Base-by-base conservation (phyloP, 805 yeast species). In the Metschnikowia reukaufii region DNA sequence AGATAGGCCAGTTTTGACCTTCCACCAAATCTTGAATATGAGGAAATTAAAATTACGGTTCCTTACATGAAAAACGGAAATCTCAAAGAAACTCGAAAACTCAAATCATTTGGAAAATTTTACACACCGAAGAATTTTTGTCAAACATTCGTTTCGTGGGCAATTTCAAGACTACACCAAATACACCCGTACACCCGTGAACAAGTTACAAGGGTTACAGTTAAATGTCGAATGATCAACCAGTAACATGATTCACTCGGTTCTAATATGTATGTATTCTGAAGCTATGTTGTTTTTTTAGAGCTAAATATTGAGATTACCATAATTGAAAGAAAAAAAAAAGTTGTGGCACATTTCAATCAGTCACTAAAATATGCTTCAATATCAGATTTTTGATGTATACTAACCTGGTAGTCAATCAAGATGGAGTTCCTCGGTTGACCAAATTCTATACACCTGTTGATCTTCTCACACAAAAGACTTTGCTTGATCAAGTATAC, bases 371-470 rank as follows among this genome's bases (percentile, higher is more conserved):
- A n/a, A n/a, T 7, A 13, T 31, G 34, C n/a, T n/a, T 13, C 17
- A 9, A 23, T 13, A 12, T 18, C 30, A 25, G 13, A 23, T 20
- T 16, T 4, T 15, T 32, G 23, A 34, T 44, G 10, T 10, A 18
- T 51, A 62, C 67, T 60, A 60, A 61, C 67, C 51, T 21, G 6
- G 30, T 45, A 84, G 92, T 94, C 67, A 92, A 92, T 67, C 90
- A 86, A 55, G 86, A 86, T 58, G 96, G 97, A 2, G 78, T 87
- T 39, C 97, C 98, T 1, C 79, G 99, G 46, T 72, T 94, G 39
- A 81, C 87, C 64, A 90, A 90, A 65, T 94, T 92, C 70, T 94
- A 94, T 64, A 88, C 96, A 0, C 95, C 96, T 1, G 86, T 92
- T 16, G 96, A 91, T 51, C 75, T 89, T 12, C 81, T 82, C 34